Percentiles rank a stretch among this genome's conserved stretches.
Evolutionary conservation across 1,284 basidiomycete species (phyloP).

Genomic region (Ustilago hordei): DNA sequence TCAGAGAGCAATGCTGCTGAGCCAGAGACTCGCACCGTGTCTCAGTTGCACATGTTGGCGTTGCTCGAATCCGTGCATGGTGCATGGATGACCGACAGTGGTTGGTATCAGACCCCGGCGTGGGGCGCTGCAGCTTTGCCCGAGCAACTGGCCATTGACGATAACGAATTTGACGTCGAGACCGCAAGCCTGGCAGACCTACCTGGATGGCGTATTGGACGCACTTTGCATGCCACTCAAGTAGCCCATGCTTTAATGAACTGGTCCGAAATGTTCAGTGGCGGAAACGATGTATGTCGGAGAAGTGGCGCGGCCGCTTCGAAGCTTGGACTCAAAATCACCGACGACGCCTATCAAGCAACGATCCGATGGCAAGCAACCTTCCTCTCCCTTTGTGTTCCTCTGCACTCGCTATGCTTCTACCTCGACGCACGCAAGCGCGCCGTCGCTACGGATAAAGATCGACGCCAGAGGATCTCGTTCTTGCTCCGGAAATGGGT

Average conservation of each 20-base stretch:
- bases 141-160: slow-evolving; percentile 30
- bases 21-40: slow-evolving; percentile 21
- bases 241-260: slow-evolving; percentile 48
- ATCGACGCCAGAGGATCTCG: slow-evolving; percentile 15
- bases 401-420: slow-evolving; percentile 37
- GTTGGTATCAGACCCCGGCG: slow-evolving; percentile 28
- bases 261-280: slow-evolving; percentile 48
- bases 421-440: slow-evolving; percentile 19
- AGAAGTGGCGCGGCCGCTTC: slow-evolving; percentile 1
- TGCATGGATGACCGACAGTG: slow-evolving; percentile 47
- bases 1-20: not conserved
- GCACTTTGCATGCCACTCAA: slow-evolving; percentile 26
- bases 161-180: slow-evolving; percentile 20
- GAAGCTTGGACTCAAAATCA: slow-evolving; percentile 22
- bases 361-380: slow-evolving; percentile 45
- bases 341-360: slow-evolving; percentile 30
- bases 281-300: slow-evolving; percentile 19
- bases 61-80: slow-evolving; percentile 40
- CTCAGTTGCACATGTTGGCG: slow-evolving; percentile 38
- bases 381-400: slow-evolving; percentile 34
- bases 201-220: slow-evolving; percentile 39
- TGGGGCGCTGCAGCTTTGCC: slow-evolving; percentile 30
- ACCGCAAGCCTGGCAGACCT: slow-evolving; percentile 19
- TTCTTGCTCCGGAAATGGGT: slow-evolving; percentile 31
- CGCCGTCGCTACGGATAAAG: not conserved